phyloP scores from a whole-genome alignment of 2,329 filamentous ascomycete species.

The Colletotrichum spaethianum region DNA sequence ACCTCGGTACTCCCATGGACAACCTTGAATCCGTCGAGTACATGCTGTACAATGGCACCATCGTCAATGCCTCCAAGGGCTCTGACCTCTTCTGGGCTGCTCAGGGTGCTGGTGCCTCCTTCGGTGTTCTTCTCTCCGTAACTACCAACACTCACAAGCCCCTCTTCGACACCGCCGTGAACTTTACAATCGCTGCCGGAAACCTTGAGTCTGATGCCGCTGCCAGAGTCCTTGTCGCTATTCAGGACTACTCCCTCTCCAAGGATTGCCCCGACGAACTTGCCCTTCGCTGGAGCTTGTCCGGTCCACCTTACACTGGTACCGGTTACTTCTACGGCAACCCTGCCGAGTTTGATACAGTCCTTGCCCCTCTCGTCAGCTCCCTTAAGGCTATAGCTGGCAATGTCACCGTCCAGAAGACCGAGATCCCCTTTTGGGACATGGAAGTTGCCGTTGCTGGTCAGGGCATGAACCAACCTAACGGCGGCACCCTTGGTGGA shows the following conservation, averaged over 20 bases:
- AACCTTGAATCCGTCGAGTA: slow-evolving; percentile 39
- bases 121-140: slow-evolving; percentile 38
- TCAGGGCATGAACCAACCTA: slow-evolving; percentile 39
- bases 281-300: slow-evolving; percentile 38
- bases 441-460: slow-evolving; percentile 41
- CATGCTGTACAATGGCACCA: slow-evolving; percentile 43
- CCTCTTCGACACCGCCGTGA: slow-evolving; percentile 32
- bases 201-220: slow-evolving; percentile 14
- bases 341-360: slow-evolving; percentile 31
- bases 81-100: slow-evolving; percentile 42
- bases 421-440: slow-evolving; percentile 41
- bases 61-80: slow-evolving; percentile 35
- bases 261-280: slow-evolving; percentile 38
- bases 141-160: slow-evolving; percentile 41
- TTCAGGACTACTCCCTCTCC: slow-evolving; percentile 39
- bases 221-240: slow-evolving; percentile 33
- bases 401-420: slow-evolving; percentile 24
- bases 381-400: slow-evolving; percentile 26
- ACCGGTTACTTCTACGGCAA: slow-evolving; percentile 42
- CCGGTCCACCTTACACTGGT: slow-evolving; percentile 18
- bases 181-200: slow-evolving; percentile 37
- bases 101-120: slow-evolving; percentile 41
- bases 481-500: slow-evolving; percentile 32
- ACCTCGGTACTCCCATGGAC: slow-evolving; percentile 41
- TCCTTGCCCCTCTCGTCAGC: slow-evolving; percentile 29